phyloP scores from a whole-genome alignment of 306 rosid species.

The Cajanus cajan region DNA sequence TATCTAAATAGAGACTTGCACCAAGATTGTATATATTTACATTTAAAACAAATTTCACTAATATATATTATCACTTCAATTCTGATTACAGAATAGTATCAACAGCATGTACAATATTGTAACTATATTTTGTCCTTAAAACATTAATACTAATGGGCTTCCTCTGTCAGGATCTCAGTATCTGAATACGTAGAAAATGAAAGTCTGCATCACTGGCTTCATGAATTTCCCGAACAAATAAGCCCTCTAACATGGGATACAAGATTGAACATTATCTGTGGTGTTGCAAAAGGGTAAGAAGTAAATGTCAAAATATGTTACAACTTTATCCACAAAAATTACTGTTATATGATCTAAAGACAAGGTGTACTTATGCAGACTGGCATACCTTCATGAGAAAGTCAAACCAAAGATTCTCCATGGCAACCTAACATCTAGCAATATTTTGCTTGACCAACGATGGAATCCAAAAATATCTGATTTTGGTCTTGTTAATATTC shows the following conservation, averaged over 20 bases:
- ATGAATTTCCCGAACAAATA: slow-evolving; percentile 40
- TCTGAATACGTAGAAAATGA: slow-evolving; percentile 59
- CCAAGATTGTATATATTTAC: too few species aligned
- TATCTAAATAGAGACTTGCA: too few species aligned
- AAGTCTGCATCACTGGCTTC: slow-evolving; percentile 66
- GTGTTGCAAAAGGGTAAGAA: slow-evolving; percentile 71
- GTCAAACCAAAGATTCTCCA: slow-evolving; percentile 60
- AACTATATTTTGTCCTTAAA: too few species aligned
- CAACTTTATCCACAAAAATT: not conserved
- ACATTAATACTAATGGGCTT: not conserved
- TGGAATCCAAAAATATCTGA: slow-evolving; percentile 64
- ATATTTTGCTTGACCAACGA: slow-evolving; percentile 54
- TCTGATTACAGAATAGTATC: too few species aligned
- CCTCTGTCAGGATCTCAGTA: slow-evolving; percentile 48
- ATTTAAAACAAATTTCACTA: too few species aligned
- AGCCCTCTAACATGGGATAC: slow-evolving; percentile 64
- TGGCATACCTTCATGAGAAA: slow-evolving; percentile 71
- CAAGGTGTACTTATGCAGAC: slow-evolving; percentile 41
- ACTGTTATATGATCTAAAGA: not conserved
- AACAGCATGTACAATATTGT: too few species aligned
- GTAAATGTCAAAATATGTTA: not conserved
- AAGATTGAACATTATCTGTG: slow-evolving; percentile 53
- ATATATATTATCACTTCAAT: too few species aligned
- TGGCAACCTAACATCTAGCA: slow-evolving; percentile 50
- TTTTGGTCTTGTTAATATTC: slow-evolving; percentile 51